Evolutionary conservation across 2,329 filamentous ascomycete genomes (phyloP).

Genomic region (Ustulina deusta): DNA sequence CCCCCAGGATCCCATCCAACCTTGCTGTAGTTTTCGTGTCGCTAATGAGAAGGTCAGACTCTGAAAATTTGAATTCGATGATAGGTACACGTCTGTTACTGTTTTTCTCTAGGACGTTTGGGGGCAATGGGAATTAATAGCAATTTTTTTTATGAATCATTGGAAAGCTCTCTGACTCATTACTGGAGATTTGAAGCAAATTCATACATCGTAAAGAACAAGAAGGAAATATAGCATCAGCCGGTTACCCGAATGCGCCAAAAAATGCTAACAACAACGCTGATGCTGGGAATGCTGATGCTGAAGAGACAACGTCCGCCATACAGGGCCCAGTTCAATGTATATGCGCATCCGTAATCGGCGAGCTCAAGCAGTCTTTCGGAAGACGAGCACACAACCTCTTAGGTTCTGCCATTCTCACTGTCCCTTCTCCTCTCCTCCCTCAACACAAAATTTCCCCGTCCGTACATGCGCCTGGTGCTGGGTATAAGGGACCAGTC

Average conservation of each 20-base stretch:
- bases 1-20: not conserved
- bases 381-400: constrained; percentile 43
- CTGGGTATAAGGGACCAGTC: constrained; percentile 45
- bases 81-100: not conserved
- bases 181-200: not conserved
- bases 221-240: not conserved
- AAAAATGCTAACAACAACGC: constrained; percentile 22
- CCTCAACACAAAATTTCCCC: not conserved
- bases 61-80: not conserved
- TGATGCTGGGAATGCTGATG: constrained; percentile 21
- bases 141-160: not conserved
- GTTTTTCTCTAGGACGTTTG: not conserved
- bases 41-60: not conserved
- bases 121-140: not conserved
- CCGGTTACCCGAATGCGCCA: not conserved
- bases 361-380: constrained; percentile 41
- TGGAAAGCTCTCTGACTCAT: constrained; percentile 4
- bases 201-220: not conserved
- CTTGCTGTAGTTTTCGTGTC: not conserved
- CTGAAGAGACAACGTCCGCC: constrained; percentile 2
- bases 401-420: constrained; percentile 4
- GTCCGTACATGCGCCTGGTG: constrained; percentile 34
- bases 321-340: constrained; percentile 1
- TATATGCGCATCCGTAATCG: constrained; percentile 24
- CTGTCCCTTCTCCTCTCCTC: not conserved